Evolutionary conservation across 805 yeast species (phyloP).

Genomic region (Lachancea sp.): DNA sequence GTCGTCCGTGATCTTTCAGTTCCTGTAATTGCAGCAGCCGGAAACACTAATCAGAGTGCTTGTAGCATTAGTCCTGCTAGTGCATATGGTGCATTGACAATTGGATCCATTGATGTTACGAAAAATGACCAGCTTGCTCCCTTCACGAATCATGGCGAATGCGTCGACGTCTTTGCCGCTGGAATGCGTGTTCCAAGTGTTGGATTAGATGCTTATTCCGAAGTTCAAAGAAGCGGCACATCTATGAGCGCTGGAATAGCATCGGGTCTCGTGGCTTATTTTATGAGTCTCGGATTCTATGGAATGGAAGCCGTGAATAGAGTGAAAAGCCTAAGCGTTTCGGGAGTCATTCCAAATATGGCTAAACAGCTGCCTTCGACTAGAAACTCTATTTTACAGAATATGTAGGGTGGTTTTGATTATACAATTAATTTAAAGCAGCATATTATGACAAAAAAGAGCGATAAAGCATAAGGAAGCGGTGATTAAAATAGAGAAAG

Average conservation of each 20-base stretch:
- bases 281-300: constrained; percentile 37
- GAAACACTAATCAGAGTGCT: constrained; percentile 71
- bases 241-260: constrained; percentile 44
- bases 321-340: constrained; percentile 10
- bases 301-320: constrained; percentile 32
- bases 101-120: constrained; percentile 79
- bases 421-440: not conserved
- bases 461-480: not conserved
- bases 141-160: constrained; percentile 84
- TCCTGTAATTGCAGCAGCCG: constrained; percentile 76
- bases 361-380: not conserved
- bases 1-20: constrained; percentile 62
- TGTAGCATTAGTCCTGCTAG: constrained; percentile 83
- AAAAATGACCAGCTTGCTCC: constrained; percentile 58
- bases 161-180: constrained; percentile 80
- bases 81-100: constrained; percentile 62
- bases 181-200: constrained; percentile 51
- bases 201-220: constrained; percentile 23
- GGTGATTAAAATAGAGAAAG: too few species aligned
- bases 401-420: not conserved
- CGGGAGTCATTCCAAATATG: constrained; percentile 3
- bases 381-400: constrained; percentile 4
- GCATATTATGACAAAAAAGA: not conserved
- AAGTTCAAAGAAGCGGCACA: constrained; percentile 39
- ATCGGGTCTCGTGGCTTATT: constrained; percentile 41